These are phyloP conservation scores for Aurifilum marmelostoma DNA, from an alignment of 2,329 filamentous ascomycete genomes.

Conservation along the genomic window DNA sequence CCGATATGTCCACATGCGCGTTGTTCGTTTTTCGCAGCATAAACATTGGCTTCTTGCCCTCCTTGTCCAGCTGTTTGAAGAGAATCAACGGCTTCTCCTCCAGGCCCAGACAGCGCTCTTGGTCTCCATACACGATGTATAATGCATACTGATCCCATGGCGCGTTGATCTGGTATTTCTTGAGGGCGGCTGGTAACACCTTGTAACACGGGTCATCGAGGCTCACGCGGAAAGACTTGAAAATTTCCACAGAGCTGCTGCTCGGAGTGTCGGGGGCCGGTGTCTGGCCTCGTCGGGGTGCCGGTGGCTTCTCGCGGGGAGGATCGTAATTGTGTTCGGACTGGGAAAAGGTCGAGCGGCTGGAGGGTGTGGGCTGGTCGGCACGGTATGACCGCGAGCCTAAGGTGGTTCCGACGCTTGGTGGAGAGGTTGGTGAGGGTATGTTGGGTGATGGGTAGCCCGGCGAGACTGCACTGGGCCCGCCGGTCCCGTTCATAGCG, in stretches of 20 bases:
- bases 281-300: slow-evolving; percentile 63
- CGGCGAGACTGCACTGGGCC: slow-evolving; percentile 56
- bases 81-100: slow-evolving; percentile 93
- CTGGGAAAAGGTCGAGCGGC: slow-evolving; percentile 59
- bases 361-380: slow-evolving; percentile 58
- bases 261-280: slow-evolving; percentile 65
- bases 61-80: slow-evolving; percentile 96
- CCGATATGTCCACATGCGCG: slow-evolving; percentile 49
- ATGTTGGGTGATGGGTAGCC: slow-evolving; percentile 68
- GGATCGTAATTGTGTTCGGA: slow-evolving; percentile 48
- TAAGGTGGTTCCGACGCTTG: slow-evolving; percentile 56
- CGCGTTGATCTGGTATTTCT: slow-evolving; percentile 98
- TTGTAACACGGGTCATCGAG: slow-evolving; percentile 99
- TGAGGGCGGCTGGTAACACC: slow-evolving; percentile 90
- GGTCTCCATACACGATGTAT: slow-evolving; percentile 98
- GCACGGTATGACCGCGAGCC: slow-evolving; percentile 63
- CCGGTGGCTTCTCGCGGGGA: slow-evolving; percentile 41
- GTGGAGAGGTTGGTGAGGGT: slow-evolving; percentile 71
- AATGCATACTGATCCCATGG: slow-evolving; percentile 97
- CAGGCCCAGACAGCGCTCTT: slow-evolving; percentile 88
- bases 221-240: slow-evolving; percentile 97
- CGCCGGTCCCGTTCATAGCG: slow-evolving; percentile 65
- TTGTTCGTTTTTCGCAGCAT: slow-evolving; percentile 79
- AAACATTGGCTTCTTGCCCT: slow-evolving; percentile 99
- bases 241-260: slow-evolving; percentile 79